Evolutionary conservation across 257 asterid genomes (phyloP).

Genomic region (Nicotiana paniculata): DNA sequence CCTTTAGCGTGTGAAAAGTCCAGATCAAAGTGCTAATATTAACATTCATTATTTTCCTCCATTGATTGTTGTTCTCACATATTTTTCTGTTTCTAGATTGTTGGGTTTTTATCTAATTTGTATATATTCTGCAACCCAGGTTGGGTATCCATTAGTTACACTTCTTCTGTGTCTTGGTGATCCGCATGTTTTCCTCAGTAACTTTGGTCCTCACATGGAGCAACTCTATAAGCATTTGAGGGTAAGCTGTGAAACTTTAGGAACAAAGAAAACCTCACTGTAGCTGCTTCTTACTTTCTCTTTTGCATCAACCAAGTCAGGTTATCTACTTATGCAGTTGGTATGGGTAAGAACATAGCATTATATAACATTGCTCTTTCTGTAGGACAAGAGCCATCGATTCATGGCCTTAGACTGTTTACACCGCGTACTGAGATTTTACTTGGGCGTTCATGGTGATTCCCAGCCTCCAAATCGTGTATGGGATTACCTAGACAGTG

Average conservation of each 20-base stretch:
- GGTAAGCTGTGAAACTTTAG: conserved; percentile 29
- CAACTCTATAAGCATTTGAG: conserved; percentile 92
- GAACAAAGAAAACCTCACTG: conserved; percentile 1
- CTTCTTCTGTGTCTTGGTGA: conserved; percentile 98
- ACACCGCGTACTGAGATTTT: conserved; percentile 90
- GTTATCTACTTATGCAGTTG: conserved; percentile 3
- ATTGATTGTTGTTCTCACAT: too few species aligned
- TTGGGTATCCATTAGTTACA: conserved; percentile 96
- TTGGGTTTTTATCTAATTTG: background rate
- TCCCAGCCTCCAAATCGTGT: conserved; percentile 91
- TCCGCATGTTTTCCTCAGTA: conserved; percentile 72
- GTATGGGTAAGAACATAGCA: background rate
- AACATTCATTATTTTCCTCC: too few species aligned
- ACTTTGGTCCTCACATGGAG: conserved; percentile 95
- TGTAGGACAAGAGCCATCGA: conserved; percentile 95
- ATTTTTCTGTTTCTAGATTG: too few species aligned
- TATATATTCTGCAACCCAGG: conserved; percentile 32
- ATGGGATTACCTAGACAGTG: conserved; percentile 98
- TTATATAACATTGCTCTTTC: conserved; percentile 7
- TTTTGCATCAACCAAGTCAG: background rate
- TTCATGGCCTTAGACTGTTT: conserved; percentile 98
- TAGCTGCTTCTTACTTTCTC: background rate
- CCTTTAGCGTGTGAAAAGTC: too few species aligned
- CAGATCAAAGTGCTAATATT: too few species aligned
- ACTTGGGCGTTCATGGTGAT: conserved; percentile 91